Evolutionary conservation across 495 filamentous ascomycete species (phyloP), one percentile per base, ranked within the genome.

Genomic region (Amorphotheca resinae): DNA sequence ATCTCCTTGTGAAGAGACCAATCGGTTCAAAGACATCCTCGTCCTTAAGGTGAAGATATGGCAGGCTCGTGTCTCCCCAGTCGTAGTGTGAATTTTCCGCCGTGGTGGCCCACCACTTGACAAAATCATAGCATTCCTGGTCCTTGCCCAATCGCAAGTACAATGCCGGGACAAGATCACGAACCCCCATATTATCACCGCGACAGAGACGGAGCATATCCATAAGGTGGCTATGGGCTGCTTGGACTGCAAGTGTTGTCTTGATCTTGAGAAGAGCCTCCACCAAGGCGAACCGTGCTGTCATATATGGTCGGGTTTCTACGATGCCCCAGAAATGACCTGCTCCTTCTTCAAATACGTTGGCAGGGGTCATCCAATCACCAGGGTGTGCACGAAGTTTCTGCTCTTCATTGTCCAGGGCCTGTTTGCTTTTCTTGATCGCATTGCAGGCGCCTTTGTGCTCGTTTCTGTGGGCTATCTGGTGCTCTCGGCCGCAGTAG

Each of bases 61-160:
- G 59, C 34, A 49, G 32, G 16, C 16, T 48, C 30, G 48, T 52
- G 41, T 69, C 49, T n/a, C 52, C 56, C 61, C 54, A 67, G 32
- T 68, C 56, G 40, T 70, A 63, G 5, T 52, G 25, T 9, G 40
- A 12, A 4, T 56, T 37, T 18, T 51, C 23, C 11, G 36, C 52
- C 14, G 43, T 56, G 15, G 54, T 59, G 3, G 16, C 48, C 55
- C 57, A 73, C 66, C 64, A 74, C 48, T 70, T 73, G 18, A 66
- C 42, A 42, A 74, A 74, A 41, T 74, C 68, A 46, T 76, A 78
- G 56, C 61, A 68, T 38, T 74, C 65, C 42, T 75, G 69, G 42
- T 75, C 69, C 42, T 54, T 59, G 15, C 61, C 56, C 34, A 74
- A 55, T 12, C 71, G 63, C n/a, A 75, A 31, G 33, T 64, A 57